These are phyloP conservation scores for Pyricularia grisea DNA, from an alignment of 2,329 filamentous ascomycete species.

Conservation along the genomic window DNA sequence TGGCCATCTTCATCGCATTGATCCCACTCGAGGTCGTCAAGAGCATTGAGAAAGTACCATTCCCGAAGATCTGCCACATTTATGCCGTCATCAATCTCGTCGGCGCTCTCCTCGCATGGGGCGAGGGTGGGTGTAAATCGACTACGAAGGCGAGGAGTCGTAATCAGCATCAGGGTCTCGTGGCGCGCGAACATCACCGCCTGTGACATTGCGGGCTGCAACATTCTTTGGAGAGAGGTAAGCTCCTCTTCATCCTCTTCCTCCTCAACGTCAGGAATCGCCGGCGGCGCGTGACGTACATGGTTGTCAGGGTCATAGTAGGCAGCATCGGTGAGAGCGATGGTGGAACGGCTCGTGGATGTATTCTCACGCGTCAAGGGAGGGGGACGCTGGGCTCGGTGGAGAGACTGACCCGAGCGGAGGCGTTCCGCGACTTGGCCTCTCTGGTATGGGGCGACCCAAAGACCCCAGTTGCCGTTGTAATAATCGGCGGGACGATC, in stretches of 20 bases:
- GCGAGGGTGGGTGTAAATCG: not conserved
- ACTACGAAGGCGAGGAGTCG: not conserved
- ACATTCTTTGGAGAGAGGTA: not conserved
- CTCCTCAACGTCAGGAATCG: not conserved
- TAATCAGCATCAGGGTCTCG: not conserved
- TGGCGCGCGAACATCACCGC: not conserved
- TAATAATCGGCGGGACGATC: not conserved
- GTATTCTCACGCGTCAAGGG: not conserved
- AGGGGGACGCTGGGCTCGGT: not conserved
- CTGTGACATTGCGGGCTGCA: not conserved
- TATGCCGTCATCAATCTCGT: not conserved
- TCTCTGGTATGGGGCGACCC: not conserved
- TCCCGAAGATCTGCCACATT: not conserved
- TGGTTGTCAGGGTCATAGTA: not conserved
- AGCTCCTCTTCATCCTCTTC: not conserved
- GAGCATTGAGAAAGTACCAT: not conserved
- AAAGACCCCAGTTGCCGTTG: not conserved
- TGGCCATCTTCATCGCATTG: not conserved
- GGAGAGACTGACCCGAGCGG: not conserved
- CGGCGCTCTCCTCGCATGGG: not conserved
- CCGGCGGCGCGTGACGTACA: not conserved
- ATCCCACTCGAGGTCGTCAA: not conserved
- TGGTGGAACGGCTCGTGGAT: not conserved
- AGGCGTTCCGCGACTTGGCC: not conserved
- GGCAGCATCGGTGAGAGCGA: not conserved